Conservation (phyloP, 2,329 filamentous ascomycete genomes). For the Hymenoscyphus fraxineus region DNA sequence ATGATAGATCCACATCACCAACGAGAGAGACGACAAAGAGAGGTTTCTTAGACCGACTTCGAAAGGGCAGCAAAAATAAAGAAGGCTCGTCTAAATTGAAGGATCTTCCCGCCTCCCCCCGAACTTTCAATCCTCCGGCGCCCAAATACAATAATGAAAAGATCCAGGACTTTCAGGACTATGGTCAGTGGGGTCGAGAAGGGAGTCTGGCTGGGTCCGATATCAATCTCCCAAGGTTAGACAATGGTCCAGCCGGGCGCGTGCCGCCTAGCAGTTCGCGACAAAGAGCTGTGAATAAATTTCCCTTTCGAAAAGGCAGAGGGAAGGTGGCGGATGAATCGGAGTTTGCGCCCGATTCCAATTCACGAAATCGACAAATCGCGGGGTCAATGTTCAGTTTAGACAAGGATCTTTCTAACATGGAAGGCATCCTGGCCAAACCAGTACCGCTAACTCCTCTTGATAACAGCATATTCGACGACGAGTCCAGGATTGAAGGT, state of each 20-base stretch:
- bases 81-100: conserved; percentile 48
- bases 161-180: conserved; percentile 26
- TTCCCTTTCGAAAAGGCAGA: conserved; percentile 57
- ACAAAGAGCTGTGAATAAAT: conserved; percentile 45
- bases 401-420: conserved; percentile 83
- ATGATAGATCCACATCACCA: conserved; percentile 48
- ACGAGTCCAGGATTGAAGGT: conserved; percentile 37
- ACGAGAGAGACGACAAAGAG: conserved; percentile 32
- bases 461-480: conserved; percentile 51
- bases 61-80: conserved; percentile 42
- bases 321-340: conserved; percentile 47
- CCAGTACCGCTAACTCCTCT: conserved; percentile 69
- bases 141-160: conserved; percentile 22
- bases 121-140: conserved; percentile 44
- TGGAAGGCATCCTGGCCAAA: conserved; percentile 83
- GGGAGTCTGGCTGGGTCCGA: conserved; percentile 31
- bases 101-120: conserved; percentile 49
- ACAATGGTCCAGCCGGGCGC: conserved; percentile 22
- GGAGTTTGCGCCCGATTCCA: conserved; percentile 46
- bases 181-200: conserved; percentile 31
- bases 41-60: conserved; percentile 32
- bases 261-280: conserved; percentile 16
- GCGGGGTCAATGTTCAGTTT: conserved; percentile 64
- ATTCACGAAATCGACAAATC: conserved; percentile 19
- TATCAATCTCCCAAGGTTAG: conserved; percentile 23